Base-by-base conservation (phyloP, 1,284 basidiomycete genomes). In the Pyrrhoderma noxium region DNA sequence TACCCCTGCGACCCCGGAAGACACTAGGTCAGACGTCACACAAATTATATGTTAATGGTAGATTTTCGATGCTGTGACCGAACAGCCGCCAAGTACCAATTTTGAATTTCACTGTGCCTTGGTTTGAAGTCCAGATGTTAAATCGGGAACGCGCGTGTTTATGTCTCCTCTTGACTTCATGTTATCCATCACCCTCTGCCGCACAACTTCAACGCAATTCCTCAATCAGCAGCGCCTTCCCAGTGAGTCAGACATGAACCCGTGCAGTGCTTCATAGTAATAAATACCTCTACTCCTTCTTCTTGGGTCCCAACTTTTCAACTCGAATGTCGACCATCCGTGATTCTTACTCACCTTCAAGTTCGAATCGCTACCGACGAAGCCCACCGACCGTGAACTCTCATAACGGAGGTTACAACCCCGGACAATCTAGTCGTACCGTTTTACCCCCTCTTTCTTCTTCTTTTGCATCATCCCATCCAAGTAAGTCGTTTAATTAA, bases 351-450 rank as follows among this genome's bases (percentile, higher is more conserved):
- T 22, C 16, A 40, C 38, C 38, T 73, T 77, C 76, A 73, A 62
- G 66, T 70, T 68, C 72, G 67, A 72, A 68, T 63, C 80, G 77
- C 70, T 67, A 74, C 64, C 74, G 77, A 70, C 76, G 73, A 74
- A 75, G 73, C 66, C 74, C 80, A 66, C 72, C 77, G 60, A 61
- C 62, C 56, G 74, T 71, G 65, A 80, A 80, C 67, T 63, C 74
- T 65, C 76, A 78, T 64, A 70, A 70, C 67, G 77, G 71, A 73
- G 83, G 79, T 76, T 85, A 80, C 67, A 74, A 73, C 70, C 74
- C 74, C 72, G 80, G 77, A 75, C 82, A 85, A 80, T 85, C 85
- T 87, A 84, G 82, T 84, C 82, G 82, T 78, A 80, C 81, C 74
- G 77, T 82, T 73, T 80, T 88, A 67, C 85, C 85, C 80, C 82